These are phyloP conservation scores for Panicum miliaceum DNA, from an alignment of 176 grass and related monocot genomes.

Conservation along the genomic window DNA sequence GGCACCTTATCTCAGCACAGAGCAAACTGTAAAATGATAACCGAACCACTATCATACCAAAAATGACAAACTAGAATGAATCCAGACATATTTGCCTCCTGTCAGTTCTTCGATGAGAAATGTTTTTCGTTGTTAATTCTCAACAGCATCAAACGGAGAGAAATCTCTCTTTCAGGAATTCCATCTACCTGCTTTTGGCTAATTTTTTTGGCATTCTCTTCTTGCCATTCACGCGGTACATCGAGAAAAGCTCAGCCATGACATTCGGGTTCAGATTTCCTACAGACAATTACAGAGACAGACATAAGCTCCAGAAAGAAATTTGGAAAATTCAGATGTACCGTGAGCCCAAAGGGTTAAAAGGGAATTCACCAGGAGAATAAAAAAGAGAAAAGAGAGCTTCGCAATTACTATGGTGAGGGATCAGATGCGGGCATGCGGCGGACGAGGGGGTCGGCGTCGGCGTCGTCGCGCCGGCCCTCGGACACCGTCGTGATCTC, in stretches of 20 bases:
- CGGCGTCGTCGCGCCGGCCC: constrained; percentile 41
- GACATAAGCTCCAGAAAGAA: constrained; percentile 10
- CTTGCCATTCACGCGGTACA: constrained; percentile 90
- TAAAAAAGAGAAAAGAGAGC: background rate
- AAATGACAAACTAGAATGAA: background rate
- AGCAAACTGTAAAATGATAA: background rate
- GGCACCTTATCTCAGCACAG: background rate
- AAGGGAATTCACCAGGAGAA: background rate
- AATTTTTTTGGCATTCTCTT: constrained; percentile 84
- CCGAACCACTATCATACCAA: background rate
- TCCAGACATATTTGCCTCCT: background rate
- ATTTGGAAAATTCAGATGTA: background rate
- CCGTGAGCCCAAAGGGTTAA: background rate
- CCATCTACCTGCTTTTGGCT: constrained; percentile 64
- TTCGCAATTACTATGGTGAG: constrained; percentile 67
- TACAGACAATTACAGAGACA: constrained; percentile 39
- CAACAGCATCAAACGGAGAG: constrained; percentile 7
- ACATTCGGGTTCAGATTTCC: constrained; percentile 74
- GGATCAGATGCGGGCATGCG: constrained; percentile 52
- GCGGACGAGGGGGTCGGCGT: constrained; percentile 54
- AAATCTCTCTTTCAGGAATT: constrained; percentile 4
- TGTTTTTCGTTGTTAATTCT: background rate
- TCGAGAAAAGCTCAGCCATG: constrained; percentile 73
- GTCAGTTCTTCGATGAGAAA: background rate
- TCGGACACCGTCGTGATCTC: constrained; percentile 78